Evolutionary conservation across 2,329 filamentous ascomycete genomes (phyloP), one percentile per base, ranked within the genome.

Genomic region (Dothideomycetes sp.): DNA sequence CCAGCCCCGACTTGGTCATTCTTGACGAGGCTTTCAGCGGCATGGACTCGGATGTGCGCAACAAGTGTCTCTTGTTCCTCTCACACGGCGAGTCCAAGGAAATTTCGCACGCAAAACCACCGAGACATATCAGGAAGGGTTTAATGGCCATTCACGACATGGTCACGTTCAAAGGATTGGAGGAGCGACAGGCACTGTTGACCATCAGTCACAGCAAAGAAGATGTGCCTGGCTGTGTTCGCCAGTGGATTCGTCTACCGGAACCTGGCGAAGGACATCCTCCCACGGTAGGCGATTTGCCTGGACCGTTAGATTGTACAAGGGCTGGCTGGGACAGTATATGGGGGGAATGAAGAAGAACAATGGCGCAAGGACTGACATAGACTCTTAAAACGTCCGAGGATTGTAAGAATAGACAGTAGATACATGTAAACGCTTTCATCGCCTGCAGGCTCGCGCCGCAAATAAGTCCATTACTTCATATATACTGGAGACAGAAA

Each of bases 201-300:
- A 86, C 88, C 48, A 89, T 96, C 45, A 91, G 86, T 46, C 91
- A 98, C 63, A 72, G 89, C 46, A 80, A 79, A 47, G 87, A 94
- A 53, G 91, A 98, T 61, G 83, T 96, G 8, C 91, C 91, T 0
- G 79, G 81, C 35, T 81, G 80, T 49, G 74, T 95, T 17, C 67
- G 85, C 33, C 78, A 93, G 56, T 96, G 84, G 82, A 69, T 96
- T 36, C 88, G 84, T 57, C 66, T 95, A 20, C 87, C 89, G 1
- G 82, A 88, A 60, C 71, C 80, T 3, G 82, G 80, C 39, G 76
- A 76, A 1, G 73, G 74, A 1, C 52, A 56, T 23, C 62, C 71
- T 12, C 78, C 82, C 8, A 69, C 81, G 40, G 78, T 80, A 53
- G 84, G 84, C 2, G 66, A 67, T 24, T 64, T 85, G 16, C 64